Evolutionary conservation across 352 stramenopile genomes (phyloP), one percentile per base, ranked within the genome.

Genomic region (Aphanomyces invadans): DNA sequence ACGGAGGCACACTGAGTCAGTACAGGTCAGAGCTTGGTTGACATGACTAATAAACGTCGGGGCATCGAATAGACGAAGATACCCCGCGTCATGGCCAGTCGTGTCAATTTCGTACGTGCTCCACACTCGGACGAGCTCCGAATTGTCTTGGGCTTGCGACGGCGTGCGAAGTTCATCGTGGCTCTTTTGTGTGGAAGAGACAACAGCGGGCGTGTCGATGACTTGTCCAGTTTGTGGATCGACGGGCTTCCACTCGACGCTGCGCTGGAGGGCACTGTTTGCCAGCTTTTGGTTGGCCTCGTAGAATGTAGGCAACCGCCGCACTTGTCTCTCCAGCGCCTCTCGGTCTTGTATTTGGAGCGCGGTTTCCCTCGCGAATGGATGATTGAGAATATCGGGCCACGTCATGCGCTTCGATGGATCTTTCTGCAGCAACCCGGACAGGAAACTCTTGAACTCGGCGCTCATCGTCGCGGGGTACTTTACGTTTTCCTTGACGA

Each of bases 391-490:
- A 36, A 98, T 91, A 32, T 89, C 76, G 3, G 91, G 90, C 92
- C 92, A 98, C 3, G 76, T 83, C 19, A 97, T 74, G 39, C 93
- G 78, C 45, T 83, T 75, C 19, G 74, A 68, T 0, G 89, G 89
- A 56, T 98, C 85, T 69, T 98, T 98, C 49, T 86, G 89, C 32
- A 98, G 69, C 17, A 98, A 66, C 10, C 92, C 89, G 15, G 80
- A 76, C 3, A 98, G 68, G 42, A 98, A 98, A 36, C 75, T 86
- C 46, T 88, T 78, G 55, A 98, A 95, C 3, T 85, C 67, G 0
- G 66, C 42, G 2, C 87, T 93, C 74, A 97, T 95, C 19, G 81
- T 81, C 3, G 77, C 33, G 5, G 93, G 92, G 60, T 96, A 97
- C 53, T 79, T 73, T 3, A 98, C 89, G 1, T 86, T 84, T 57